Evolutionary conservation across 2,329 filamentous ascomycete species (phyloP).

Genomic region (Alternaria angustiovoidea): DNA sequence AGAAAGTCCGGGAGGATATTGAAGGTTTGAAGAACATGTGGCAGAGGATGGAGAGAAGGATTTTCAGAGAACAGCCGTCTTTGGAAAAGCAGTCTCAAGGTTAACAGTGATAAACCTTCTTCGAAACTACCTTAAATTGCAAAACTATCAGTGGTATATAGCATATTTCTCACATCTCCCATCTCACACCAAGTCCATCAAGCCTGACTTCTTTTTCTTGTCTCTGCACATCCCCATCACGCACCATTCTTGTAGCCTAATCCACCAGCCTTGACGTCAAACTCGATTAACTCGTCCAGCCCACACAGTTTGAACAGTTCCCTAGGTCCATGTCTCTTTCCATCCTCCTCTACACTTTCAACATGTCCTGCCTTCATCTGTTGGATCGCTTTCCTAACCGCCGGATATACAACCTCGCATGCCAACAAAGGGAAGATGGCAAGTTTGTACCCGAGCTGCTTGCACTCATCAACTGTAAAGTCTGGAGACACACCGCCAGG

Average conservation of each 20-base stretch:
- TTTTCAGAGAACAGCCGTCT: neutral
- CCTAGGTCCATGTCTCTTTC: conserved; percentile 56
- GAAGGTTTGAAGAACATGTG: neutral
- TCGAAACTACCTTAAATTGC: neutral
- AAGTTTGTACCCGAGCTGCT: conserved; percentile 65
- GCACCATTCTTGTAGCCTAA: conserved; percentile 38
- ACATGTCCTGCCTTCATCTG: conserved; percentile 42
- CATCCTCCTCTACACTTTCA: conserved; percentile 49
- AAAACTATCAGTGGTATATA: conserved; percentile 5
- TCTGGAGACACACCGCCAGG: conserved; percentile 64
- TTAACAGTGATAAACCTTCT: neutral
- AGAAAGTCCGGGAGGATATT: neutral
- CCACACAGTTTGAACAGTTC: conserved; percentile 63
- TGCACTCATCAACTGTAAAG: conserved; percentile 62
- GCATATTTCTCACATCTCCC: neutral
- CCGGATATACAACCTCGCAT: conserved; percentile 45
- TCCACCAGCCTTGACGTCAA: conserved; percentile 59
- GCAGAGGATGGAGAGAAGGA: neutral
- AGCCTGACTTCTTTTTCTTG: neutral
- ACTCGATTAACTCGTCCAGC: conserved; percentile 59
- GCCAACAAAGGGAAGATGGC: conserved; percentile 62
- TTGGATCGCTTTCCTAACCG: conserved; percentile 39
- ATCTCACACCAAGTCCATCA: neutral
- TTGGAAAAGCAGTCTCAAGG: neutral
- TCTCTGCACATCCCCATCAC: neutral